Percentiles rank a stretch among this genome's conserved stretches.
These are phyloP conservation scores for Umbelopsis sp. DNA, from an alignment of 371 early-diverging fungal genomes.

Conservation along the genomic window DNA sequence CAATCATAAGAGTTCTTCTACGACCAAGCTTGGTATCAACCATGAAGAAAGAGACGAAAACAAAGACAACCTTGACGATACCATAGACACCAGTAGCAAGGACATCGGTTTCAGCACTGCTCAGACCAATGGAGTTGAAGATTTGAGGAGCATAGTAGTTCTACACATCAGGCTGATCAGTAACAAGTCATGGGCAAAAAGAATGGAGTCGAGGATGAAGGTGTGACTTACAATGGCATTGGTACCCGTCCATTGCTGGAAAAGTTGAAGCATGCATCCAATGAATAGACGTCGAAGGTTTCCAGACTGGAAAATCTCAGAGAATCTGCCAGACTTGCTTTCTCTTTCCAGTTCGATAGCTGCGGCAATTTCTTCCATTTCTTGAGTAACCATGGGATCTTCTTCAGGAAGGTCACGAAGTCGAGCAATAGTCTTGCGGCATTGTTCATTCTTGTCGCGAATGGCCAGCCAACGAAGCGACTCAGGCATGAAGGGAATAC, in stretches of 20 bases:
- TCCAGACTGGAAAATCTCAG: slow-evolving; percentile 48
- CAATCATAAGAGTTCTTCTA: slow-evolving; percentile 46
- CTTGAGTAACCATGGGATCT: slow-evolving; percentile 48
- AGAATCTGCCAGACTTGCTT: slow-evolving; percentile 48
- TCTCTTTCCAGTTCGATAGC: slow-evolving; percentile 49
- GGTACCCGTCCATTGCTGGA: slow-evolving; percentile 74
- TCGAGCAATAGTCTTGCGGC: slow-evolving; percentile 46
- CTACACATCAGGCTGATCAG: slow-evolving; percentile 21
- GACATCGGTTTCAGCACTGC: slow-evolving; percentile 39
- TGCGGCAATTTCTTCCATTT: slow-evolving; percentile 52
- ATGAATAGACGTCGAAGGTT: slow-evolving; percentile 54
- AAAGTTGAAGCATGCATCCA: slow-evolving; percentile 58
- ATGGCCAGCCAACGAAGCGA: slow-evolving; percentile 69
- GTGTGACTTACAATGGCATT: slow-evolving; percentile 58
- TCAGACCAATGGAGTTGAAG: slow-evolving; percentile 52
- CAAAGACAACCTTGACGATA: slow-evolving; percentile 48
- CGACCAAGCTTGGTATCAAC: slow-evolving; percentile 49
- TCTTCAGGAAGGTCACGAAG: slow-evolving; percentile 49
- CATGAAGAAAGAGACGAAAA: slow-evolving; percentile 47
- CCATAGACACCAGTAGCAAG: slow-evolving; percentile 58
- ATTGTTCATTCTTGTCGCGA: slow-evolving; percentile 47
- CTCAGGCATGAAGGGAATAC: slow-evolving; percentile 62
- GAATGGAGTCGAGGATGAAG: background rate
- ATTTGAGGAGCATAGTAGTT: slow-evolving; percentile 66
- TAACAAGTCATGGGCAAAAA: background rate